phyloP scores from a whole-genome alignment of 2,329 filamentous ascomycete species.

The Capronia coronata region DNA sequence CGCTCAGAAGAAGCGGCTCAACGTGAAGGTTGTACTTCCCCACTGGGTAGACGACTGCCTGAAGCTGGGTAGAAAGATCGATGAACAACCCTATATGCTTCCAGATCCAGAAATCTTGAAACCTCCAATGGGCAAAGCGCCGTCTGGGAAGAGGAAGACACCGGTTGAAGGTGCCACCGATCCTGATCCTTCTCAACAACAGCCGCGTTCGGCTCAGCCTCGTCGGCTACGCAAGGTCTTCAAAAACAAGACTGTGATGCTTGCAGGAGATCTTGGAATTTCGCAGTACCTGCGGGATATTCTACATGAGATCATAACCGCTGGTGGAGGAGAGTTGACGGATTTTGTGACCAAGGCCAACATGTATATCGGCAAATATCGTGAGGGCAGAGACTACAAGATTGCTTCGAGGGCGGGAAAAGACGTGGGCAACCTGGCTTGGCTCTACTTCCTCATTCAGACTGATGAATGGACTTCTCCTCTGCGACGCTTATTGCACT shows the following conservation, averaged over 20 bases:
- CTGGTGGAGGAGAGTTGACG: constrained; percentile 65
- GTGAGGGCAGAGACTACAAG: constrained; percentile 72
- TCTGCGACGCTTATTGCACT: constrained; percentile 75
- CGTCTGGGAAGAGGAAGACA: constrained; percentile 51
- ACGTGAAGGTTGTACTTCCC: constrained; percentile 78
- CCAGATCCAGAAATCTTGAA: constrained; percentile 80
- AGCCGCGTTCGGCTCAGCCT: constrained; percentile 32
- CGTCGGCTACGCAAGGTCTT: constrained; percentile 62
- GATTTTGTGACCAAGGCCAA: constrained; percentile 62
- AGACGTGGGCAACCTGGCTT: constrained; percentile 84
- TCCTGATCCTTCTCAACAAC: constrained; percentile 32
- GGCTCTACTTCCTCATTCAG: constrained; percentile 88
- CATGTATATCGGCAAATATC: constrained; percentile 80
- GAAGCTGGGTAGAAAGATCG: constrained; percentile 83
- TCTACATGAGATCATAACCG: constrained; percentile 62
- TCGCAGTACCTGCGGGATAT: constrained; percentile 59
- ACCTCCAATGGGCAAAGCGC: constrained; percentile 47
- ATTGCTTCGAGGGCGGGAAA: constrained; percentile 69
- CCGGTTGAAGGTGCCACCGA: constrained; percentile 61
- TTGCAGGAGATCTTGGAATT: constrained; percentile 68
- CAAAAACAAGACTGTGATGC: constrained; percentile 65
- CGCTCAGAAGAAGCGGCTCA: constrained; percentile 58
- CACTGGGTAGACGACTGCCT: constrained; percentile 91
- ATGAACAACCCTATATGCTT: constrained; percentile 76
- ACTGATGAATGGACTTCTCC: constrained; percentile 85